phyloP scores from a whole-genome alignment of 75 land plant genomes.

The Cupressus sempervirens region DNA sequence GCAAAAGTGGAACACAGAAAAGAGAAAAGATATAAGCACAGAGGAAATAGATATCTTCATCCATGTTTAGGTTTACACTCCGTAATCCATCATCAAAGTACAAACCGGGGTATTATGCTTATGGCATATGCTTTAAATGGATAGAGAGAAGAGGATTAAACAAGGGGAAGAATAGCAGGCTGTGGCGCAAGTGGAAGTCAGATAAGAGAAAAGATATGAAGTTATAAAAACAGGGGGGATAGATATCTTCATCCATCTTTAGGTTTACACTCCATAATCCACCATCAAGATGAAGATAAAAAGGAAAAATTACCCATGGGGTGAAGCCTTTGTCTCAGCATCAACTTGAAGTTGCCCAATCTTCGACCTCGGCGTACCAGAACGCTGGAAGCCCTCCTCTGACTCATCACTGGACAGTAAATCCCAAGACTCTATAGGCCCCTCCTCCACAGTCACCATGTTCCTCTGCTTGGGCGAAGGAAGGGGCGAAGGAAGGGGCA shows the following conservation, averaged over 20 bases:
- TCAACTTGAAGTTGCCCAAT: too few relatives aligned
- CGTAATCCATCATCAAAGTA: too few relatives aligned
- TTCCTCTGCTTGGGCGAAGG: conserved; percentile 3
- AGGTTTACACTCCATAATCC: too few relatives aligned
- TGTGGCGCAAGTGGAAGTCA: too few relatives aligned
- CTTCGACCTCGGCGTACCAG: not conserved
- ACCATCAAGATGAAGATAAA: too few relatives aligned
- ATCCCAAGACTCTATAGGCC: not conserved
- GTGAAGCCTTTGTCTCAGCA: not conserved
- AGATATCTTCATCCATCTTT: too few relatives aligned
- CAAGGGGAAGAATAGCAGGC: too few relatives aligned
- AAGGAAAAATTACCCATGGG: not conserved
- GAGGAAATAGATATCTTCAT: too few relatives aligned
- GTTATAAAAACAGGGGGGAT: too few relatives aligned
- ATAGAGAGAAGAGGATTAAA: too few relatives aligned
- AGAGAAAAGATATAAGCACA: not conserved
- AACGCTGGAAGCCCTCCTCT: not conserved
- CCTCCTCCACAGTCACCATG: not conserved
- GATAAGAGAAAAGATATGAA: not conserved
- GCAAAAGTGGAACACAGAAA: too few relatives aligned
- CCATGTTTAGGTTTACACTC: too few relatives aligned
- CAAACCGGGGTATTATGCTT: not conserved
- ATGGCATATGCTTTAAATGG: not conserved
- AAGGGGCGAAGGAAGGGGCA: conserved; percentile 6
- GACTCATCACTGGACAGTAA: not conserved